phyloP scores from a whole-genome alignment of 2,329 filamentous ascomycete genomes.

The Fusarium nygamai region DNA sequence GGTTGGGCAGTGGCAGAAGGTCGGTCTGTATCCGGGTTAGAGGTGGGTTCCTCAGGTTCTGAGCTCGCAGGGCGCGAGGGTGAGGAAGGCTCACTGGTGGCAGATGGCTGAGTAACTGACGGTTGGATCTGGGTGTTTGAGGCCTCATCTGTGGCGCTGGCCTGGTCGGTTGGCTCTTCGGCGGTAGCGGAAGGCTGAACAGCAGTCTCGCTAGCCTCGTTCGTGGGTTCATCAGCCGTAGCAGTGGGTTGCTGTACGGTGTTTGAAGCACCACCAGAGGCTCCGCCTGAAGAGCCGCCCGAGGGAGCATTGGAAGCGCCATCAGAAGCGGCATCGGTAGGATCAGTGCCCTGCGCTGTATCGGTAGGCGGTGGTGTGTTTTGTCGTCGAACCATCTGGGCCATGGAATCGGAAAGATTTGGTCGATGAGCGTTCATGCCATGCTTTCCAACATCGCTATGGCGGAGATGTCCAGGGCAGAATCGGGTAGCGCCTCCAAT shows the following conservation, averaged over 20 bases:
- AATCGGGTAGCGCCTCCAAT: slow-evolving; percentile 37
- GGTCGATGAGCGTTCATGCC: slow-evolving; percentile 36
- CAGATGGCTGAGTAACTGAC: slow-evolving; percentile 26
- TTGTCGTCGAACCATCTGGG: slow-evolving; percentile 71
- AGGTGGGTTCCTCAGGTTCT: slow-evolving; percentile 31
- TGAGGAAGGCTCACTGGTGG: slow-evolving; percentile 38
- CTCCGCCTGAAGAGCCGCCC: slow-evolving; percentile 6
- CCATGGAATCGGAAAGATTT: slow-evolving; percentile 54
- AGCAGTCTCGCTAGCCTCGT: slow-evolving; percentile 8
- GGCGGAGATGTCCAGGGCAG: slow-evolving; percentile 41
- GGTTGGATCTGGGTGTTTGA: slow-evolving; percentile 17
- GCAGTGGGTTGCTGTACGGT: slow-evolving; percentile 7
- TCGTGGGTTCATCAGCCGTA: slow-evolving; percentile 25
- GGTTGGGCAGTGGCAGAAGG: slow-evolving; percentile 23
- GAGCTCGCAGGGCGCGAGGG: slow-evolving; percentile 33
- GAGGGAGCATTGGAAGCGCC: slow-evolving; percentile 7
- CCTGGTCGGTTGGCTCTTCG: slow-evolving; percentile 8
- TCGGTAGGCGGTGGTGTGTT: slow-evolving; percentile 48
- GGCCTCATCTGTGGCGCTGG: slow-evolving; percentile 18
- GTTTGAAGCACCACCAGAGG: slow-evolving; percentile 21
- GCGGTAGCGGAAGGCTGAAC: slow-evolving; percentile 20
- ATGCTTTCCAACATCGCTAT: slow-evolving; percentile 36
- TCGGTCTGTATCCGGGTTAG: slow-evolving; percentile 39
- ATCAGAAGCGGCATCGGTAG: slow-evolving; percentile 1
- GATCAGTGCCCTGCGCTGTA: slow-evolving; percentile 8